Base-by-base conservation (phyloP, 225 moss, liverwort and hornwort species). In the Bryoerythrophyllum caledonicum region DNA sequence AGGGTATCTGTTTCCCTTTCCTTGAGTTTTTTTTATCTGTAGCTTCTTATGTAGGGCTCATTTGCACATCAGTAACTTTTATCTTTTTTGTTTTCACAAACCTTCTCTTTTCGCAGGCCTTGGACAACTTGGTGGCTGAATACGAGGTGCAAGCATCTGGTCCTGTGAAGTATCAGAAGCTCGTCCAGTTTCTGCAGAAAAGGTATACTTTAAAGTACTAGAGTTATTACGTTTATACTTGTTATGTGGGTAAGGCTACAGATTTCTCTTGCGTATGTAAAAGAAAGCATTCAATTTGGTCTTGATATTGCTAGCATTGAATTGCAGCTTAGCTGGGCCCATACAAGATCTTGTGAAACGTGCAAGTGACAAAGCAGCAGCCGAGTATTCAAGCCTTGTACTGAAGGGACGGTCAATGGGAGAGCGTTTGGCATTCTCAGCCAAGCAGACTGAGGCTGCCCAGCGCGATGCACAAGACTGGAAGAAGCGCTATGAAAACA, bases 391-490 rank as follows among this genome's bases (percentile, higher is more conserved):
- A 48, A 83, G 83, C 20, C 83, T 93, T 70, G 90, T 87, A 54
- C 58, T 91, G 70, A 91, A 91, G 56, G 86, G 89, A 28, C 86
- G 93, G 51, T 86, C 91, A 40, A 80, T 86, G 48, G 91, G 84
- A 60, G 93, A 93, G 69, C 84, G 89, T 70, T 72, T 93, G 48
- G 63, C 86, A 23, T 93, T 91, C 59, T 83, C 91, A 34, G 91
- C 88, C 54, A 93, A 86, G 67, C 91, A 93, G 62, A 78, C 91
- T 10, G 93, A 93, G 72, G 82, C 89, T 79, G 89, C 90, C 23
- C 86, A 85, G 54, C 84, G 85, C 32, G 93, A 93, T 81, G 79
- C 91, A 2, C 91, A 93, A 65, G 91, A 93, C 72, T 93, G 93
- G 93, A 93, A 93, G 80, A 88, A 86, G 54, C 89, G 93, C 48